phyloP scores from a whole-genome alignment of 352 stramenopile species.

The Globisporangium rhizosaccharum region DNA sequence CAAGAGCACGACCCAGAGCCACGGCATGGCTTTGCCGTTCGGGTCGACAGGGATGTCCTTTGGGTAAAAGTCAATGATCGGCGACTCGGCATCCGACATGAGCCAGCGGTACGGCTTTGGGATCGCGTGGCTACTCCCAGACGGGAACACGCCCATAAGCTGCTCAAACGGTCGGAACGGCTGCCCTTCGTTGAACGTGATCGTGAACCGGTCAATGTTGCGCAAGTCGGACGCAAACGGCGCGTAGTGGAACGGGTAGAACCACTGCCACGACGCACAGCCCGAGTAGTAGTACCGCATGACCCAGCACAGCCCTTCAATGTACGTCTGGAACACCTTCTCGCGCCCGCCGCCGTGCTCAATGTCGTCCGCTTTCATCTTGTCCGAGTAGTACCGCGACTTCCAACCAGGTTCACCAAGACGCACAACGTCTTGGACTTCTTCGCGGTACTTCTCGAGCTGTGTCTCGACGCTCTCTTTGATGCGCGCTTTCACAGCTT shows the following conservation, averaged over 20 bases:
- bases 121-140: conserved; percentile 91
- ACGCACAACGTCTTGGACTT: conserved; percentile 91
- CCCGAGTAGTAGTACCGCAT: conserved; percentile 99
- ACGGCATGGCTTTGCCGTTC: conserved; percentile 98
- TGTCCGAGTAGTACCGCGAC: conserved; percentile 87
- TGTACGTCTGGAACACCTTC: conserved; percentile 93
- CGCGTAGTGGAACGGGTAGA: conserved; percentile 99
- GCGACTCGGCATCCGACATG: conserved; percentile 94
- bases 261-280: conserved; percentile 99
- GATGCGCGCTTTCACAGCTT: conserved; percentile 77
- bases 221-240: conserved; percentile 91
- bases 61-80: conserved; percentile 97
- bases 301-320: conserved; percentile 98
- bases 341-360: conserved; percentile 82
- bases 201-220: conserved; percentile 84
- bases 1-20: conserved; percentile 98
- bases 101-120: conserved; percentile 92
- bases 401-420: conserved; percentile 97
- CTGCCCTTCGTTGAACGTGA: conserved; percentile 92
- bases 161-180: conserved; percentile 98
- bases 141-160: conserved; percentile 98
- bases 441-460: conserved; percentile 76
- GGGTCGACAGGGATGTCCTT: conserved; percentile 95
- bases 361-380: conserved; percentile 85
- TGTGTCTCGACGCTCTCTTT: conserved; percentile 74